These are phyloP conservation scores for Boletellus ananas DNA, from an alignment of 768 basidiomycete genomes.

Conservation along the genomic window DNA sequence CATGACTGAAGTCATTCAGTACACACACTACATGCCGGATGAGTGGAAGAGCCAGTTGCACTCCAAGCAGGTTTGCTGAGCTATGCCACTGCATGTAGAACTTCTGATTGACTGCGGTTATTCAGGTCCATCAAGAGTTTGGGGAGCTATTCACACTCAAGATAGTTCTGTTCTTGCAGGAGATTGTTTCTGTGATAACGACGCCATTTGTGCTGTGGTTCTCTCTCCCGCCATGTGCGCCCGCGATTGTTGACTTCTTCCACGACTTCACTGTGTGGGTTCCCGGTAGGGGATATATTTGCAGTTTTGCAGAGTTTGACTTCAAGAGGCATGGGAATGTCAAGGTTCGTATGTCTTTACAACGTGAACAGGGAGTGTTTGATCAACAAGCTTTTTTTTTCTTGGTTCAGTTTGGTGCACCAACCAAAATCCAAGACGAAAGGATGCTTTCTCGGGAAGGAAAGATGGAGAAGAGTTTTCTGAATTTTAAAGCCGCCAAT, in stretches of 20 bases:
- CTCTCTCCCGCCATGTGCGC: conserved; percentile 85
- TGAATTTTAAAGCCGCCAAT: conserved; percentile 94
- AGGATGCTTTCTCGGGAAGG: conserved; percentile 84
- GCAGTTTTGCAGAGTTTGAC: conserved; percentile 98
- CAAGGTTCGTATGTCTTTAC: conserved; percentile 48
- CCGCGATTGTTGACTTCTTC: conserved; percentile 95
- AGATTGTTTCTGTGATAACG: conserved; percentile 84
- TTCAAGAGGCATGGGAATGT: conserved; percentile 93
- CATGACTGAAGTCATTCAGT: conserved; percentile 87
- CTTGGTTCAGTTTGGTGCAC: conserved; percentile 81
- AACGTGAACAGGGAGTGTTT: background rate
- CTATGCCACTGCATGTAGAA: background rate
- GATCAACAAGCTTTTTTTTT: background rate
- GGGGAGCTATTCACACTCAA: conserved; percentile 94
- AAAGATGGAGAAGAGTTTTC: conserved; percentile 99
- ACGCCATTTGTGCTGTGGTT: conserved; percentile 95
- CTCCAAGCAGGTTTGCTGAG: conserved; percentile 65
- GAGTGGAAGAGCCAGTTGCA: conserved; percentile 89
- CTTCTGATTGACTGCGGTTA: background rate
- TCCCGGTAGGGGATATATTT: conserved; percentile 94
- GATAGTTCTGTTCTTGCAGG: conserved; percentile 79
- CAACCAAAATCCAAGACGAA: conserved; percentile 60
- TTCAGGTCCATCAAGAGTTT: conserved; percentile 85
- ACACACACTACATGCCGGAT: conserved; percentile 95
- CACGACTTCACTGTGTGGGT: conserved; percentile 97